Conservation (phyloP, 2,329 filamentous ascomycete genomes). For the Colletotrichum graminicola region DNA sequence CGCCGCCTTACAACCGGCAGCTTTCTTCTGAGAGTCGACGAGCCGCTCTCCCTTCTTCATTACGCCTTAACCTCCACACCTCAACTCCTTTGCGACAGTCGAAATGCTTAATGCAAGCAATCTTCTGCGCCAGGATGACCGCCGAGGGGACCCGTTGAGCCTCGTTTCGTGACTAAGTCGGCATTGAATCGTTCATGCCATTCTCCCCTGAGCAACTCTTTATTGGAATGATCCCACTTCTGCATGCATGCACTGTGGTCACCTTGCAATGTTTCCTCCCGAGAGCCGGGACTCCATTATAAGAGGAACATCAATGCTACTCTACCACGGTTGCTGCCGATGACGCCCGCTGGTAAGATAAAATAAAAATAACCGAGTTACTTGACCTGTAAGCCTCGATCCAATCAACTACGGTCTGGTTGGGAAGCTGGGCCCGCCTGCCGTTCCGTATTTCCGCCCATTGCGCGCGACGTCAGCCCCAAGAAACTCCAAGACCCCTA, state of each 20-base stretch:
- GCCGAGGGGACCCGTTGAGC: neutral
- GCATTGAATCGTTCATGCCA: neutral
- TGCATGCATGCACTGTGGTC: neutral
- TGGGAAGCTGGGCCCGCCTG: neutral
- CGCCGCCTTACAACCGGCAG: neutral
- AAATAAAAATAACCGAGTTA: fast-evolving
- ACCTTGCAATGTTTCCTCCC: neutral
- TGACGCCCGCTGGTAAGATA: neutral
- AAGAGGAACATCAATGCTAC: neutral
- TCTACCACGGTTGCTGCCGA: neutral
- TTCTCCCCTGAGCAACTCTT: neutral
- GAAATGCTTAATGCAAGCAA: neutral
- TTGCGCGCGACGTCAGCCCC: neutral
- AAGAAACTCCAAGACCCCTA: conserved; percentile 32
- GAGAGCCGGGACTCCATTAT: neutral
- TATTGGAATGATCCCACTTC: neutral
- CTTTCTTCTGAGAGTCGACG: neutral
- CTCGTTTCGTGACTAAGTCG: neutral
- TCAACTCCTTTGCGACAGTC: neutral
- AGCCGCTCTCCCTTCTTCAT: neutral
- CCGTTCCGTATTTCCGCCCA: conserved; percentile 4
- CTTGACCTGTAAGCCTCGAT: neutral
- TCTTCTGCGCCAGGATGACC: neutral
- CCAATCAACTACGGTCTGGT: conserved; percentile 8
- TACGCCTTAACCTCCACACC: neutral